These are phyloP conservation scores for Termitomyces sp. DNA, from an alignment of 768 basidiomycete genomes.

Conservation along the genomic window DNA sequence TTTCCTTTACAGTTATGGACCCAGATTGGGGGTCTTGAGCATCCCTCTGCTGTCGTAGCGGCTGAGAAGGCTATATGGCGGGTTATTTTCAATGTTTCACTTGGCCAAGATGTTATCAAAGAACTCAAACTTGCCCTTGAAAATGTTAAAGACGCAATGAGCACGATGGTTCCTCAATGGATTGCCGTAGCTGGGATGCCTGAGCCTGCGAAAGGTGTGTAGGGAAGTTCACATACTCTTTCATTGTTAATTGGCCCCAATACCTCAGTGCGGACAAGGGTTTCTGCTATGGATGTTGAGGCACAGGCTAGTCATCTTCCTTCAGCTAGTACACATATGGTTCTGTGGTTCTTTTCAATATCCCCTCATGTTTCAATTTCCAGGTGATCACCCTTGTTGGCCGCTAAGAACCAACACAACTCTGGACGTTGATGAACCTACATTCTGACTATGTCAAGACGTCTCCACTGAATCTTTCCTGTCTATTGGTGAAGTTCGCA, in stretches of 20 bases:
- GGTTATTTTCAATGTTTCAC: neutral
- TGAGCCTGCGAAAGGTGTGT: neutral
- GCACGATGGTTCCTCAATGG: neutral
- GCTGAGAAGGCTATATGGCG: neutral
- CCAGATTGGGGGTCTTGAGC: neutral
- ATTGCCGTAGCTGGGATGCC: neutral
- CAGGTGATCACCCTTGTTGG: neutral
- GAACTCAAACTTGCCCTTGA: neutral
- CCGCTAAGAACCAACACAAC: neutral
- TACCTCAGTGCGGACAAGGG: too few species aligned
- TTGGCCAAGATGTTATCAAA: neutral
- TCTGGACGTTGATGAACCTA: neutral
- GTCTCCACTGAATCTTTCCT: too few species aligned
- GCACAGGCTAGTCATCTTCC: neutral
- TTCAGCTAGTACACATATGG: neutral
- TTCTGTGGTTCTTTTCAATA: neutral
- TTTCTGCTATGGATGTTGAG: neutral
- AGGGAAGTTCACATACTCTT: neutral
- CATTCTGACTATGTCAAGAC: too few species aligned
- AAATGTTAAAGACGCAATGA: neutral
- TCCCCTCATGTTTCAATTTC: neutral
- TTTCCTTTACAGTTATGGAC: neutral
- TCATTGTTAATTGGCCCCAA: too few species aligned
- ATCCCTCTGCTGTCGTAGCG: neutral
- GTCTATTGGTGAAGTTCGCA: too few species aligned